Conservation (phyloP, 495 filamentous ascomycete species). For the Friedmanniomyces simplex region DNA sequence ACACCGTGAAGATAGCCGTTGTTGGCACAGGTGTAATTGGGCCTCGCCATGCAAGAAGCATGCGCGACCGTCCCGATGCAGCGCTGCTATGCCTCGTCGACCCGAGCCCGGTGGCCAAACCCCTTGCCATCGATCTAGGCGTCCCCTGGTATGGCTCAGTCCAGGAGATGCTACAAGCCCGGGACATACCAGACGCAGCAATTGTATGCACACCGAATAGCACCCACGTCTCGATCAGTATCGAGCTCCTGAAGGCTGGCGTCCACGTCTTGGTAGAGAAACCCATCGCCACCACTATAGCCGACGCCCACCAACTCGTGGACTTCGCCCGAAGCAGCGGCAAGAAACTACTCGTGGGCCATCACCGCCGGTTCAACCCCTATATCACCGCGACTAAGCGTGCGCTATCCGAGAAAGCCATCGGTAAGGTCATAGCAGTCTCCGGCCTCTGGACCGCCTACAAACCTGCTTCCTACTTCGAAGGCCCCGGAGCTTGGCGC, state of each 20-base stretch:
- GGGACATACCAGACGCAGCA: slow-evolving; percentile 40
- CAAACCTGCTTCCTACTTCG: slow-evolving; percentile 45
- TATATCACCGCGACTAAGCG: slow-evolving; percentile 43
- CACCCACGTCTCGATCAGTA: slow-evolving; percentile 43
- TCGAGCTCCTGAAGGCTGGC: slow-evolving; percentile 39
- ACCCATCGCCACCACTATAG: slow-evolving; percentile 41
- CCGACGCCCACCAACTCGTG: slow-evolving; percentile 32
- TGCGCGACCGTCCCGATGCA: slow-evolving; percentile 38
- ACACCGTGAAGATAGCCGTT: slow-evolving; percentile 37
- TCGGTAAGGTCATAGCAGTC: slow-evolving; percentile 43
- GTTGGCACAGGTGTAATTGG: slow-evolving; percentile 51
- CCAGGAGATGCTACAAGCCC: slow-evolving; percentile 34
- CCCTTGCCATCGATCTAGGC: slow-evolving; percentile 25
- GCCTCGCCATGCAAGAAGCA: slow-evolving; percentile 44
- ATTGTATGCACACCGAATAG: slow-evolving; percentile 52
- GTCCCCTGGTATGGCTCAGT: slow-evolving; percentile 33
- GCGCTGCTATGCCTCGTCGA: slow-evolving; percentile 44
- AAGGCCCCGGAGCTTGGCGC: slow-evolving; percentile 40
- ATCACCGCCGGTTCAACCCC: slow-evolving; percentile 52
- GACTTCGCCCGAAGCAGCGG: slow-evolving; percentile 20
- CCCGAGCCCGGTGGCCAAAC: slow-evolving; percentile 31
- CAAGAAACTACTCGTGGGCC: slow-evolving; percentile 43
- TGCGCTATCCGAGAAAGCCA: slow-evolving; percentile 30
- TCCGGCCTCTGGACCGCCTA: slow-evolving; percentile 45
- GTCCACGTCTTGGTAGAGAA: slow-evolving; percentile 51